Evolutionary conservation across 495 filamentous ascomycete genomes (phyloP), one percentile per base, ranked within the genome.

Genomic region (Podospora bellae-mahoneyi): DNA sequence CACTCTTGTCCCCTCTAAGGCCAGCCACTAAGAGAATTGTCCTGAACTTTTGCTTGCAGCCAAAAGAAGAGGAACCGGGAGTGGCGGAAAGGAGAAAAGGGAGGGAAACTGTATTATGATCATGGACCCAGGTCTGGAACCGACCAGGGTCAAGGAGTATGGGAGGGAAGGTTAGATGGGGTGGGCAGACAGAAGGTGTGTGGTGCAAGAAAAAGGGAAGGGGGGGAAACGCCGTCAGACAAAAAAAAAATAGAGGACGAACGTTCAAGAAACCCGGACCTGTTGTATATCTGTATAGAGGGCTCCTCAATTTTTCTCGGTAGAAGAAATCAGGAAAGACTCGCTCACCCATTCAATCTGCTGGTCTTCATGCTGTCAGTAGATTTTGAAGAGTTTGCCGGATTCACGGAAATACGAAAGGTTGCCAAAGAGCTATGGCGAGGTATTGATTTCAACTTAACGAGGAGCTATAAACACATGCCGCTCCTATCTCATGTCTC

Each of bases 1-100:
- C 79, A 85, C 89, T 71, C 84, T 97, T 84, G 82, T 89, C 66
- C 77, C 94, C 58, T 77, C 82, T 75, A 88, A 85, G 81, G 34
- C 6, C 34, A 80, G 73, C 65, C 80, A 84, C 78, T 84, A 76
- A 77, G 53, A 15, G 3, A 3, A 0, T 58, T 58, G 20, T 0
- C 23, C 23, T 18, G 55, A 10, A 58, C n/a, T n/a, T 23, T 23
- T 56, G 39, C 39, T 16, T 16, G 39, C 13, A 16, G 13, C 39
- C 9, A 48, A 48, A 6, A 48, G 39, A 10, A 13, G 15, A 13
- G 15, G 9, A 48, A 18, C 39, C 39, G 39, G 15, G 9, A 48
- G 13, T 13, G 39, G 15, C 1, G 15, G 3, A 16, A 13, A 48
- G 34, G 34, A 10, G 34, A 48, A 16, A 18, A 13, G 9, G 39